Evolutionary conservation across 176 grass and related monocot species (phyloP), one percentile per base, ranked within the genome.

Genomic region (Juncus effusus): DNA sequence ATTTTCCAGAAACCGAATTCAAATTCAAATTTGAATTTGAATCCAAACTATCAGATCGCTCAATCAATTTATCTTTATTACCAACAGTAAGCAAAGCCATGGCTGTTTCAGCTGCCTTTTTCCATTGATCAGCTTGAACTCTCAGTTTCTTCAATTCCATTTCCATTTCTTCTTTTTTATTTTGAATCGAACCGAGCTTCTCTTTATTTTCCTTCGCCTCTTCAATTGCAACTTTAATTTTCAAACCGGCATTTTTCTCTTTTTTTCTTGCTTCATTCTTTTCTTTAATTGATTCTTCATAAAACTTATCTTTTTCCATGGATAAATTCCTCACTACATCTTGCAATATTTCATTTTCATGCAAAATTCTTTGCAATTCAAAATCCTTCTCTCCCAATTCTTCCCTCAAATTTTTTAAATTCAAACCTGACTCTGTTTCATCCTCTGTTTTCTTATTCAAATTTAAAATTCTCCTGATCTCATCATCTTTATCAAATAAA

Each of bases 121-220:
- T 74, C 95, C 95, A 99, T 63, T 99, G 95, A 70, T 99, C 95
- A 38, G 95, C 95, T 73, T 99, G 95, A 79, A 99, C 81, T 60
- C 81, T 82, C 61, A 99, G 76, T 36, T 70, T 90, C 63, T 81
- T 84, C 65, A 99, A 61, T 73, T 99, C 95, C 7, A 74, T 58
- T 38, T 94, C 95, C 76, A 82, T 87, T 36, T 80, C 95, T 39
- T 36, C 67, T 55, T 94, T 94, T 57, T 51, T 75, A 13, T 58
- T 79, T 28, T 58, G 40, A 56, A 67, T 78, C 8, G 69, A 74
- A 36, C 70, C 1, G 36, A 85, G 36, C 76, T 79, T 42, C 67
- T 82, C 47, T 59, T 69, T 59, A 64, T 35, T 63, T 73, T 78
- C 73, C 2, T 73, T 62, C 0, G 78, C 73, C 28, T 71, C 65